phyloP scores from a whole-genome alignment of 495 filamentous ascomycete genomes.

The Bacidia rubella region DNA sequence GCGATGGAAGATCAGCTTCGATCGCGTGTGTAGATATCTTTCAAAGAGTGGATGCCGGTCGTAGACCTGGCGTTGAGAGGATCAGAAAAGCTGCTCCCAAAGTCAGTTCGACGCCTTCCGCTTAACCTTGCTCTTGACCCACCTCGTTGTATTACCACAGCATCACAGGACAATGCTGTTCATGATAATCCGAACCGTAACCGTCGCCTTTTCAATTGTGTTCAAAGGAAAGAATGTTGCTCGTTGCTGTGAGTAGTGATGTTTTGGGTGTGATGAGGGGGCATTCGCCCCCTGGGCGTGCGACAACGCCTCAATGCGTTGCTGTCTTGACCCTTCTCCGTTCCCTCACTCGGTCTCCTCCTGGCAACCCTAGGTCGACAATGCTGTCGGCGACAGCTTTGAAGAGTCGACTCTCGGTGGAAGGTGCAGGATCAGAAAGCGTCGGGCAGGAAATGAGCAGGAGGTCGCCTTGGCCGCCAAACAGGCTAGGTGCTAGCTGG shows the following conservation, averaged over 20 bases:
- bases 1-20: constrained; percentile 17
- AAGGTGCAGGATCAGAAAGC: background rate
- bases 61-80: constrained; percentile 9
- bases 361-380: background rate
- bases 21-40: constrained; percentile 6
- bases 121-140: constrained; percentile 1
- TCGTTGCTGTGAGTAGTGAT: background rate
- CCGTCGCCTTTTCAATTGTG: background rate
- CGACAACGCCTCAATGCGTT: background rate
- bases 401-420: background rate
- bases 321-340: background rate
- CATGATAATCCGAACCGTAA: background rate
- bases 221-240: background rate
- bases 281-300: background rate
- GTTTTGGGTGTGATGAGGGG: background rate
- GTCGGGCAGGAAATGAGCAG: background rate
- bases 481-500: background rate
- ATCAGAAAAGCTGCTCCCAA: constrained; percentile 6
- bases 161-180: background rate
- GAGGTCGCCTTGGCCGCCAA: constrained; percentile 1
- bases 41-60: constrained; percentile 16
- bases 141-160: background rate
- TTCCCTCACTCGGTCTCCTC: background rate
- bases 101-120: constrained; percentile 1
- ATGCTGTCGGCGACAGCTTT: background rate